Evolutionary conservation across 176 grass and related monocot species (phyloP).

Genomic region (Aegilops speltoides): DNA sequence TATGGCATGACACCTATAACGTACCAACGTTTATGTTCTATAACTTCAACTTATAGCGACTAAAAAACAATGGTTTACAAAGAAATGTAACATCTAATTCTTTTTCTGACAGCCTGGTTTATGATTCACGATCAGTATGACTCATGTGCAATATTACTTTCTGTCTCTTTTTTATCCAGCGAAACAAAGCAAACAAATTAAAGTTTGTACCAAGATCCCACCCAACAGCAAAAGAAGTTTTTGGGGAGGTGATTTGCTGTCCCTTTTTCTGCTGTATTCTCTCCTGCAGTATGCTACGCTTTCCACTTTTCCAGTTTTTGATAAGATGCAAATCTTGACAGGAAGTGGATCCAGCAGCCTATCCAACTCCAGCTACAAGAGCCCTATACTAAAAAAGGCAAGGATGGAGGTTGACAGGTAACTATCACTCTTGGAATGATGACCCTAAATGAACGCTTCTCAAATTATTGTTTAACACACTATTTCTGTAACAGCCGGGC

Average conservation of each 20-base stretch:
- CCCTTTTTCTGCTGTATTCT: neutral
- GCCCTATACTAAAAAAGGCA: constrained; percentile 46
- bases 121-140: neutral
- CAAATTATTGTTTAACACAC: constrained; percentile 32
- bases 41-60: neutral
- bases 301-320: neutral
- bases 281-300: neutral
- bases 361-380: constrained; percentile 52
- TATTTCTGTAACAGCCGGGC: constrained; percentile 37
- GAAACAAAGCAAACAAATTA: constrained; percentile 58
- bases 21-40: neutral
- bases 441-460: constrained; percentile 2
- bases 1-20: neutral
- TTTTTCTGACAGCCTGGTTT: neutral
- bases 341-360: constrained; percentile 53
- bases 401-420: constrained; percentile 54
- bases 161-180: constrained; percentile 30
- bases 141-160: neutral
- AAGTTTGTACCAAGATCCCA: constrained; percentile 55
- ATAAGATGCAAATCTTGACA: constrained; percentile 10
- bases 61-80: neutral
- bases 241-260: constrained; percentile 33
- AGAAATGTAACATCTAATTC: neutral
- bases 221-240: constrained; percentile 57
- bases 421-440: constrained; percentile 7